phyloP scores from a whole-genome alignment of 257 asterid species.

The Leonotis leonurus region DNA sequence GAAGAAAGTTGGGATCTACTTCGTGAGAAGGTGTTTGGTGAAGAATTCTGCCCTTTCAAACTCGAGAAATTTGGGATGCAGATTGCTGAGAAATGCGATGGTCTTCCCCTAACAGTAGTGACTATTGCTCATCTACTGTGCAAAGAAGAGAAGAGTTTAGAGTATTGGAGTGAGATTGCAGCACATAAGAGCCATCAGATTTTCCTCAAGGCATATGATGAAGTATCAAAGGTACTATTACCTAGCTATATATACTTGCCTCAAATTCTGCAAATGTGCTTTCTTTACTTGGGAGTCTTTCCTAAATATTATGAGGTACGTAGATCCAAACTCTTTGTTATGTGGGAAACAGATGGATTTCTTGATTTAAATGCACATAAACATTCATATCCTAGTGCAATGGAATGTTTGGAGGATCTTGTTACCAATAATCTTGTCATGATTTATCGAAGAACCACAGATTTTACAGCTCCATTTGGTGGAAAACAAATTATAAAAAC shows the following conservation, averaged over 20 bases:
- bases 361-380: not conserved
- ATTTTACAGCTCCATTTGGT: not conserved
- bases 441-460: not conserved
- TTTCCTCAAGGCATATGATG: not conserved
- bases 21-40: not conserved
- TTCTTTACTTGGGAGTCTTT: slow-evolving; percentile 1
- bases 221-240: not conserved
- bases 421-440: not conserved
- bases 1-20: slow-evolving; percentile 13
- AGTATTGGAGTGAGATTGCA: not conserved
- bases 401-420: not conserved
- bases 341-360: not conserved
- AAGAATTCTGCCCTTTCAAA: not conserved
- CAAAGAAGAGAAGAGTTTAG: not conserved
- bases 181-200: not conserved
- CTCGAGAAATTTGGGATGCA: not conserved
- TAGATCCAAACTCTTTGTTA: not conserved
- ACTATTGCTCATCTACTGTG: not conserved
- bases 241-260: not conserved
- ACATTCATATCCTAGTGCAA: not conserved
- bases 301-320: not conserved
- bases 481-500: not conserved
- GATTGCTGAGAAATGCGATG: slow-evolving; percentile 11
- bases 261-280: not conserved
- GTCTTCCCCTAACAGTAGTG: slow-evolving; percentile 6